A percentile compares a stretch with the other conserved stretches of the same genome.
phyloP scores from a whole-genome alignment of 2,329 filamentous ascomycete species.

The Mycogone perniciosa region DNA sequence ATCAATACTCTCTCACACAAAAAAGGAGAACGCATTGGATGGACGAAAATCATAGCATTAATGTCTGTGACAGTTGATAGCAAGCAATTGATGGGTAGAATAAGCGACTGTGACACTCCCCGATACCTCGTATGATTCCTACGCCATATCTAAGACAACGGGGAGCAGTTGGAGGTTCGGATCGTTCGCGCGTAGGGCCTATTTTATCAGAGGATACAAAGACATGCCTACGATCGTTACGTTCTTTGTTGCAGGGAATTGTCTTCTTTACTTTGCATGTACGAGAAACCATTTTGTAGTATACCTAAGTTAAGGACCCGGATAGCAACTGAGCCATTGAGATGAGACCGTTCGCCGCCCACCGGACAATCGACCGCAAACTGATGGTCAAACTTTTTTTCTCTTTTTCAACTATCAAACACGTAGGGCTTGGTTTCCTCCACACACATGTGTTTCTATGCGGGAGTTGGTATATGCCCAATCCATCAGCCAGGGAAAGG shows the following conservation, averaged over 20 bases:
- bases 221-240: not conserved
- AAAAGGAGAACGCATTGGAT: too few species aligned
- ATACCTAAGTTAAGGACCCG: slow-evolving; percentile 21
- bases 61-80: too few species aligned
- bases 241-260: not conserved
- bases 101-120: too few species aligned
- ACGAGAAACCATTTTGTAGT: slow-evolving; percentile 24
- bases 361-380: slow-evolving; percentile 20
- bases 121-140: too few species aligned
- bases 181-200: too few species aligned
- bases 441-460: slow-evolving; percentile 9
- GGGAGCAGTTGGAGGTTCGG: too few species aligned
- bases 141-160: too few species aligned
- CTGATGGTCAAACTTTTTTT: slow-evolving; percentile 21
- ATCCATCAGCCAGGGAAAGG: slow-evolving; percentile 9
- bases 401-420: slow-evolving; percentile 26
- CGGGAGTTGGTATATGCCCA: slow-evolving; percentile 4
- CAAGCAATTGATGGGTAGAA: too few species aligned
- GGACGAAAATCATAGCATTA: too few species aligned
- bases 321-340: slow-evolving; percentile 21
- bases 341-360: slow-evolving; percentile 15
- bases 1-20: too few species aligned
- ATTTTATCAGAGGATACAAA: too few species aligned
- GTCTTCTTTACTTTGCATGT: slow-evolving; percentile 19
- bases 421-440: slow-evolving; percentile 19